Evolutionary conservation across 2,329 filamentous ascomycete species (phyloP).

Genomic region (Scedosporium aurantiacum): DNA sequence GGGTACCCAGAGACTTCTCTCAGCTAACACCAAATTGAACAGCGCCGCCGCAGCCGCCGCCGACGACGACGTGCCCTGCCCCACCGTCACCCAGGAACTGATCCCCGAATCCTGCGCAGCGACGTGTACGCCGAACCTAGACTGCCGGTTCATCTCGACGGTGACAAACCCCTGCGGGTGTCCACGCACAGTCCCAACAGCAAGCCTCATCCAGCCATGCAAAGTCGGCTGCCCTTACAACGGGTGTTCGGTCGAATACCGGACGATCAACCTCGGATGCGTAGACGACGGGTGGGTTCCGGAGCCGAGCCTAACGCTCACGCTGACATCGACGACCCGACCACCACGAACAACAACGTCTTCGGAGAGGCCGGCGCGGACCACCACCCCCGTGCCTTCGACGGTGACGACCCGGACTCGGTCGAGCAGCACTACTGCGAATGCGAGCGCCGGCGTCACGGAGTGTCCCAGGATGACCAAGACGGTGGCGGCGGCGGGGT

Average conservation of each 20-base stretch:
- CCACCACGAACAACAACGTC: background rate
- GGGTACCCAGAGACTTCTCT: background rate
- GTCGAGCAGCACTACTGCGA: background rate
- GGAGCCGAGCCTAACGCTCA: background rate
- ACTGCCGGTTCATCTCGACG: slow-evolving; percentile 5
- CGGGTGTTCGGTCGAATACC: background rate
- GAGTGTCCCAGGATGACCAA: slow-evolving; percentile 1
- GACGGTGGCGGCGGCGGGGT: background rate
- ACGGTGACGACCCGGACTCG: background rate
- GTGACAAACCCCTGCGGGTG: slow-evolving; percentile 3
- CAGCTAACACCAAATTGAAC: background rate
- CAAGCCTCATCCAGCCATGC: slow-evolving; percentile 2
- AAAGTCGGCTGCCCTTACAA: background rate
- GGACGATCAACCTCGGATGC: background rate
- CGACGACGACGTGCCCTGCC: background rate
- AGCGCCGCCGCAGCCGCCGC: background rate
- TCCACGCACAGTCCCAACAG: background rate
- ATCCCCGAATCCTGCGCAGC: background rate
- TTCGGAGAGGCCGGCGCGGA: background rate
- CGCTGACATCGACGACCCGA: background rate
- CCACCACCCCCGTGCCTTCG: background rate
- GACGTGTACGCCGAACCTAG: background rate
- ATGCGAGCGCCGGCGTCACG: background rate
- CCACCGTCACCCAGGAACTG: background rate
- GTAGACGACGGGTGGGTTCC: background rate